These are phyloP conservation scores for Tricholoma bakamatsutake DNA, from an alignment of 768 basidiomycete species.

Conservation along the genomic window DNA sequence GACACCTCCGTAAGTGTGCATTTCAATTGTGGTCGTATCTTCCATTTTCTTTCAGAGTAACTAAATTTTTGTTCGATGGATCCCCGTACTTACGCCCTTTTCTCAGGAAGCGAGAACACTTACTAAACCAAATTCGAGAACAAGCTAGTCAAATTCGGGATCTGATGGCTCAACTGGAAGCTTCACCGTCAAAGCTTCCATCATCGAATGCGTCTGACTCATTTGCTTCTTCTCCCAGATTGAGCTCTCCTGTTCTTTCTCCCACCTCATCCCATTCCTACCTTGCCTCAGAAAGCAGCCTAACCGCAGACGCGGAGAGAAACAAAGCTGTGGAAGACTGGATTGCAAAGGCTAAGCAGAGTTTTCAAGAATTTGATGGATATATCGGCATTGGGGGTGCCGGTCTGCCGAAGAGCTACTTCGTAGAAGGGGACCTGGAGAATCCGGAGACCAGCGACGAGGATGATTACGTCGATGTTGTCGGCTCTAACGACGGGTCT, in stretches of 20 bases:
- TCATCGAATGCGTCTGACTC: constrained; percentile 19
- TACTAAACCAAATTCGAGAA: constrained; percentile 70
- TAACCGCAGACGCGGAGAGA: constrained; percentile 28
- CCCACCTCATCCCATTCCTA: constrained; percentile 27
- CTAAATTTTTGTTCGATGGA: not conserved
- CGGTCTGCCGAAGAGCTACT: constrained; percentile 43
- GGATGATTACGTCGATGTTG: constrained; percentile 31
- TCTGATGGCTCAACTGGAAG: constrained; percentile 65
- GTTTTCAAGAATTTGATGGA: constrained; percentile 60
- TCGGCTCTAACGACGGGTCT: constrained; percentile 24
- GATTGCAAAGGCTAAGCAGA: constrained; percentile 70
- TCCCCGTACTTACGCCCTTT: constrained; percentile 4
- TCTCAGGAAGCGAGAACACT: constrained; percentile 69
- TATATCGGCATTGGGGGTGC: constrained; percentile 60
- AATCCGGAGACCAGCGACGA: constrained; percentile 35
- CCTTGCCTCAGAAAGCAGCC: constrained; percentile 18
- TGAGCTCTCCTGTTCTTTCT: constrained; percentile 34
- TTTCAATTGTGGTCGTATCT: not conserved
- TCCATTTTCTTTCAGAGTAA: not conserved
- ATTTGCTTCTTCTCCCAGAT: constrained; percentile 20
- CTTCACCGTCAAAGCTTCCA: constrained; percentile 13
- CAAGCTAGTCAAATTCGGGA: constrained; percentile 70
- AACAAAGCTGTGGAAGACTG: constrained; percentile 67
- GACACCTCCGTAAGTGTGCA: constrained; percentile 60
- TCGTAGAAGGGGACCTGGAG: constrained; percentile 43